Percentiles rank a stretch among this genome's conserved stretches.
Conservation (phyloP, 805 yeast genomes). For the Teunomyces panamensis region DNA sequence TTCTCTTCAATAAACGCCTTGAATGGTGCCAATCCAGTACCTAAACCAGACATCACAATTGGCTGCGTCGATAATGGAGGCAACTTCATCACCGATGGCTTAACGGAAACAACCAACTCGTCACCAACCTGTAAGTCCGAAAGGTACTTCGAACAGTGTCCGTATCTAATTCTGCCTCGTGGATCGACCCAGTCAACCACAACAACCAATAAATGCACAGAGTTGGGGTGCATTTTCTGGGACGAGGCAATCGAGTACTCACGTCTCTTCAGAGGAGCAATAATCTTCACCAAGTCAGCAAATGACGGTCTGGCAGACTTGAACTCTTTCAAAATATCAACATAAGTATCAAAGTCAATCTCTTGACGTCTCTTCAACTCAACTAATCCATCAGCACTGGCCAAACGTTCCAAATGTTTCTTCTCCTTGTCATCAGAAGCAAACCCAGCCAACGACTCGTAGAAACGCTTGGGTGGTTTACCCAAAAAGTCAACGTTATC, state of each 20-base stretch:
- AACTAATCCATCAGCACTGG: constrained; percentile 77
- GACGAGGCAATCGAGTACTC: constrained; percentile 98
- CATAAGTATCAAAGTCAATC: constrained; percentile 75
- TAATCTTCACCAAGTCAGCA: constrained; percentile 63
- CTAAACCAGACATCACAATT: constrained; percentile 93
- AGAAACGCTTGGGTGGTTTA: constrained; percentile 93
- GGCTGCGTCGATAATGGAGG: constrained; percentile 88
- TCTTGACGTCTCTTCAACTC: constrained; percentile 84
- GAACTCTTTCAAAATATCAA: constrained; percentile 77
- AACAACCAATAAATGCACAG: constrained; percentile 86
- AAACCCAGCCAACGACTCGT: constrained; percentile 72
- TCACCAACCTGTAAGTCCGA: constrained; percentile 76
- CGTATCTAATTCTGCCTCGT: constrained; percentile 80
- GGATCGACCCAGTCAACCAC: constrained; percentile 95
- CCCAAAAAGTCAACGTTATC: constrained; percentile 89
- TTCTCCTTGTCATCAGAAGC: constrained; percentile 71
- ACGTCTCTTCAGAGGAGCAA: constrained; percentile 91
- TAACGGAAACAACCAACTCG: constrained; percentile 89
- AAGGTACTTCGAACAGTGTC: constrained; percentile 91
- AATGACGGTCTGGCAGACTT: constrained; percentile 76
- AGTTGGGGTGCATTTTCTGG: constrained; percentile 86
- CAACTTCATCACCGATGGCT: constrained; percentile 95
- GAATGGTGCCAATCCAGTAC: constrained; percentile 98
- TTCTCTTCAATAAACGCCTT: constrained; percentile 96
- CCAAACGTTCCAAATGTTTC: constrained; percentile 57